Conservation (phyloP, 2,329 filamentous ascomycete genomes). For the Fusarium coffeatum region DNA sequence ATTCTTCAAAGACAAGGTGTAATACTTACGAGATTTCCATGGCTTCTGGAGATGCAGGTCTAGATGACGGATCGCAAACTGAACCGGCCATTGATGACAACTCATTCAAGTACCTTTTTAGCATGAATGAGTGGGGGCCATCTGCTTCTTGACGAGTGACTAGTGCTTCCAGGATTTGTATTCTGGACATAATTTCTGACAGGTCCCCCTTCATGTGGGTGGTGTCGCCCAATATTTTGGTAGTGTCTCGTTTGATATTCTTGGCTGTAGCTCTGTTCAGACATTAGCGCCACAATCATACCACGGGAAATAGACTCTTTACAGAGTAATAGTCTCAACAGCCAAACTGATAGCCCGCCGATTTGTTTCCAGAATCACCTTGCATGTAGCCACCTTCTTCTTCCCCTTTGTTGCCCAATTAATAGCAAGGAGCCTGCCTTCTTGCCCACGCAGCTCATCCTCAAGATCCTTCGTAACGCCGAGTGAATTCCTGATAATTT, state of each 20-base stretch:
- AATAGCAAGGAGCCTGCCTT: not conserved
- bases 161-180: not conserved
- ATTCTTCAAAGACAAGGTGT: too few relatives aligned
- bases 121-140: not conserved
- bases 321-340: slow-evolving; percentile 13
- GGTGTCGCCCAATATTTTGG: not conserved
- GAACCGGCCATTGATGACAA: slow-evolving; percentile 6
- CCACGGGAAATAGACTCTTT: not conserved
- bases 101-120: slow-evolving; percentile 11
- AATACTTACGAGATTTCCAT: not conserved
- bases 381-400: not conserved
- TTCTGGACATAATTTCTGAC: not conserved
- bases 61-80: not conserved
- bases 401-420: slow-evolving; percentile 4
- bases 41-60: not conserved
- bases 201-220: slow-evolving; percentile 9
- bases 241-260: slow-evolving; percentile 7
- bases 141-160: not conserved
- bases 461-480: not conserved
- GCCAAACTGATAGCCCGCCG: not conserved
- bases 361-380: slow-evolving; percentile 1
- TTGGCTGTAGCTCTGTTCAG: not conserved
- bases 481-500: not conserved
- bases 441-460: not conserved
- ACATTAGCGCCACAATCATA: not conserved